These are phyloP conservation scores for Eucalyptus cloeziana DNA, from an alignment of 345 rosid genomes.

Conservation along the genomic window DNA sequence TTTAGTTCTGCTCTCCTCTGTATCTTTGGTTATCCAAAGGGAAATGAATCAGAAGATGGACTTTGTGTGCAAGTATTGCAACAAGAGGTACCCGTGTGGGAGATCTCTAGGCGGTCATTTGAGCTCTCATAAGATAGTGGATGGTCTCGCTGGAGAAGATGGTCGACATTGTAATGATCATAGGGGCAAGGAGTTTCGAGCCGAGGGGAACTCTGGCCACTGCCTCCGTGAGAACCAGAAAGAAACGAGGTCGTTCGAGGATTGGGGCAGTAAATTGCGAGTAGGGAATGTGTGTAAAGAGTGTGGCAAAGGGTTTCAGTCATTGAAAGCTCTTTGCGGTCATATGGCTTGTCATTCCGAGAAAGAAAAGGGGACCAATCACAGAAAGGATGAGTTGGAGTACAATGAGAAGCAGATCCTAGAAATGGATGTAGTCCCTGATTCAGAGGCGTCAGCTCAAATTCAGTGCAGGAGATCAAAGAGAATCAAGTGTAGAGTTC, in stretches of 20 bases:
- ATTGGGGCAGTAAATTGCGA: slow-evolving; percentile 18
- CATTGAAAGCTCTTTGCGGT: slow-evolving; percentile 84
- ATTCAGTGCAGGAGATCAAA: slow-evolving; percentile 45
- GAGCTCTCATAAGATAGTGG: slow-evolving; percentile 42
- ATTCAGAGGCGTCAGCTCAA: slow-evolving; percentile 19
- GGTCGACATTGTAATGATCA: slow-evolving; percentile 5
- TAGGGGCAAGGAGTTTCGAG: slow-evolving; percentile 16
- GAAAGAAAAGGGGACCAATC: slow-evolving; percentile 26
- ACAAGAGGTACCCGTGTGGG: slow-evolving; percentile 66
- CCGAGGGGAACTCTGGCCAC: background rate
- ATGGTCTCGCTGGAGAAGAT: slow-evolving; percentile 1
- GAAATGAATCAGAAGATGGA: slow-evolving; percentile 31
- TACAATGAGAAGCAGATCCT: slow-evolving; percentile 18
- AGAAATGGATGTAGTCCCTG: slow-evolving; percentile 50
- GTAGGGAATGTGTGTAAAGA: slow-evolving; percentile 49
- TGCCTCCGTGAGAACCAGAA: slow-evolving; percentile 64
- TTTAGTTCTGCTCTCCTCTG: slow-evolving; percentile 13
- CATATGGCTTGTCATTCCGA: slow-evolving; percentile 90
- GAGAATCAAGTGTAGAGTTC: slow-evolving; percentile 28
- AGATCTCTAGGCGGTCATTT: slow-evolving; percentile 90
- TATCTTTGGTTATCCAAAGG: background rate
- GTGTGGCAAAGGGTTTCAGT: slow-evolving; percentile 82
- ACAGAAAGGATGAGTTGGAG: slow-evolving; percentile 10
- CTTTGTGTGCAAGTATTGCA: slow-evolving; percentile 67
- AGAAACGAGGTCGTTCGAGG: slow-evolving; percentile 44